Evolutionary conservation across 768 basidiomycete species (phyloP), one percentile per base, ranked within the genome.

Genomic region (Calocera viscosa): DNA sequence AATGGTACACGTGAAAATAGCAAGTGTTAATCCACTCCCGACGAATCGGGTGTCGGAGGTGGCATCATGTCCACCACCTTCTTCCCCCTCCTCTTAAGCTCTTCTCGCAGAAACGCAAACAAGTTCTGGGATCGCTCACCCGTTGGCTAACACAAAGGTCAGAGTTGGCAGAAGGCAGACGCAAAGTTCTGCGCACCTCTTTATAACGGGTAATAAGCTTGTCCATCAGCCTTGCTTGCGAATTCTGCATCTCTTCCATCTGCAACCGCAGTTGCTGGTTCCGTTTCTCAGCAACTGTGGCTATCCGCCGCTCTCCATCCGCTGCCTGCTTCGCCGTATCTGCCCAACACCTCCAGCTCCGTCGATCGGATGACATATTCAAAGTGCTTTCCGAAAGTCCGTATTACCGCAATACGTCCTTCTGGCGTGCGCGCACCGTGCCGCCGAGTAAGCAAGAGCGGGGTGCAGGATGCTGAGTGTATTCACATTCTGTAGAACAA

Each of bases 281-380:
- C 88, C 91, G 74, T 65, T 89, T 86, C 63, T 91, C 89, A 28
- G 82, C 89, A 66, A 85, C 85, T 14, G 85, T 84, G 63, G 74
- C 71, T 74, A 85, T 89, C 75, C 63, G 65, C 41, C 73, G 70
- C 41, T 91, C 89, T 64, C 84, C 83, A 60, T 91, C 88, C 17
- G 86, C 86, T 53, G 92, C 79, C 71, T 91, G 88, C 75, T 88
- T 89, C 75, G 91, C 89, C 72, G 92, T 91, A 11, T 91, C 90
- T 28, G 89, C 87, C 75, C 91, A 94, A 77, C 17, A 94, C 89
- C 74, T 94, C 91, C 26, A 94, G 82, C 76, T 94, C 91, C 77
- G 93, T 94, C 47, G 91, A 93, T 43, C 91, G 88, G 66, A 94
- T 87, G 32, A 94, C 88, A 70, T 89, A 91, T 77, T 93, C 91